These are phyloP conservation scores for Trametopsis cervina DNA, from an alignment of 768 basidiomycete genomes.

Conservation along the genomic window DNA sequence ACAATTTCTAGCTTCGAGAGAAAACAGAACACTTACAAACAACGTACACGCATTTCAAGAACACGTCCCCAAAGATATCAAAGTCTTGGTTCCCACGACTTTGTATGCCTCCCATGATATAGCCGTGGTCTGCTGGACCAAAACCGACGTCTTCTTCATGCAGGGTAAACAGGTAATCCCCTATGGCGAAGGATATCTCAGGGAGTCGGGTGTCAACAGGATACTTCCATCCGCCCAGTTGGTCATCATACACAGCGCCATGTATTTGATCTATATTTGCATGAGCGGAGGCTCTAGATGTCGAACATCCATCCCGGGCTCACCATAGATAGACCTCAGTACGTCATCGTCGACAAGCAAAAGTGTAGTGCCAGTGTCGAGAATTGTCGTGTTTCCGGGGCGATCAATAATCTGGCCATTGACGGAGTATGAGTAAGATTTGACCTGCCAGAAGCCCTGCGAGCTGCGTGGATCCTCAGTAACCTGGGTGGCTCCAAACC, in stretches of 20 bases:
- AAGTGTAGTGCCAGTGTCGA: conserved; percentile 32
- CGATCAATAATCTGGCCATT: conserved; percentile 21
- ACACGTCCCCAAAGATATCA: conserved; percentile 29
- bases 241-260: conserved; percentile 28
- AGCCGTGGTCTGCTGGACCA: conserved; percentile 22
- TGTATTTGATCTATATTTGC: conserved; percentile 25
- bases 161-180: conserved; percentile 23
- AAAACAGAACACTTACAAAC: conserved; percentile 21
- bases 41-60: conserved; percentile 27
- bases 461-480: conserved; percentile 18
- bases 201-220: conserved; percentile 26
- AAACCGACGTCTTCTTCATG: conserved; percentile 21
- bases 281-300: not conserved
- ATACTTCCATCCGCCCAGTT: conserved; percentile 32
- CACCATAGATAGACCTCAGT: conserved; percentile 26
- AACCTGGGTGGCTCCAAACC: not conserved
- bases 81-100: conserved; percentile 25
- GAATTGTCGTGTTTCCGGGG: conserved; percentile 29
- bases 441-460: conserved; percentile 34
- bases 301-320: not conserved
- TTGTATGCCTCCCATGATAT: conserved; percentile 24
- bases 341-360: conserved; percentile 26
- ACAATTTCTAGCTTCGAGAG: not conserved
- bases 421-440: conserved; percentile 21
- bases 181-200: conserved; percentile 28